These are phyloP conservation scores for Esteya vermicola DNA, from an alignment of 2,329 filamentous ascomycete species.

Conservation along the genomic window DNA sequence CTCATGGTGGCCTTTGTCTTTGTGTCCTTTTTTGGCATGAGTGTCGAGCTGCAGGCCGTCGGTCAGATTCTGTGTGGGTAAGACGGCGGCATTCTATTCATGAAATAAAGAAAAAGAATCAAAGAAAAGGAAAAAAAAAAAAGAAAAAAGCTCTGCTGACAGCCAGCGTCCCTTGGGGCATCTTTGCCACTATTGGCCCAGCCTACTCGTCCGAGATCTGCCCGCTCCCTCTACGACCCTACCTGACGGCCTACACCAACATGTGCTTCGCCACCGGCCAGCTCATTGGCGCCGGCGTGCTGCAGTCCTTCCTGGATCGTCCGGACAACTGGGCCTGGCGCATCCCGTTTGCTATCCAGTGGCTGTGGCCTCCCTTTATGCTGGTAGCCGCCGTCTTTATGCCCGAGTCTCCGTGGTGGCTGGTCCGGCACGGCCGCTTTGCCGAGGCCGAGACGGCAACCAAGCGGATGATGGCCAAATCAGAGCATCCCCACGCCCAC, in stretches of 20 bases:
- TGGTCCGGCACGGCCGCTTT: conserved; percentile 26
- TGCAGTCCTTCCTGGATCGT: conserved; percentile 12
- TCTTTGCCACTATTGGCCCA: conserved; percentile 29
- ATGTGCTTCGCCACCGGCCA: conserved; percentile 25
- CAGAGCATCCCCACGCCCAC: conserved; percentile 25
- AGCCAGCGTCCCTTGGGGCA: conserved; percentile 23
- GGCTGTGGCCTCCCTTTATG: conserved; percentile 25
- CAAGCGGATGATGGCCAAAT: conserved; percentile 18
- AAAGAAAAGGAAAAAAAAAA: too few species aligned
- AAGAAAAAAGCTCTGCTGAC: background rate
- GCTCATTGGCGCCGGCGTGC: conserved; percentile 13
- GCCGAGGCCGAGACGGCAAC: conserved; percentile 26
- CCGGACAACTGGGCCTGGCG: conserved; percentile 13
- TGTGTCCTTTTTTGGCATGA: conserved; percentile 36
- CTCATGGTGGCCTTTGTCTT: conserved; percentile 36
- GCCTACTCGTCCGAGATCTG: conserved; percentile 29
- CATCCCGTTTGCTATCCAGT: conserved; percentile 26
- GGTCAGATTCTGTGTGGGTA: conserved; percentile 28
- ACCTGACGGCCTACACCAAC: conserved; percentile 29
- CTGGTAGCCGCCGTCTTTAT: conserved; percentile 10
- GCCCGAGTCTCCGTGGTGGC: conserved; percentile 22
- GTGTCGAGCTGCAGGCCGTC: conserved; percentile 28
- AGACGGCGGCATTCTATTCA: too few species aligned
- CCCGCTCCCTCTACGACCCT: conserved; percentile 25
- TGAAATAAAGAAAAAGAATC: too few species aligned